Base-by-base conservation (phyloP, 2,329 filamentous ascomycete species). In the Paecilomyces sp. region DNA sequence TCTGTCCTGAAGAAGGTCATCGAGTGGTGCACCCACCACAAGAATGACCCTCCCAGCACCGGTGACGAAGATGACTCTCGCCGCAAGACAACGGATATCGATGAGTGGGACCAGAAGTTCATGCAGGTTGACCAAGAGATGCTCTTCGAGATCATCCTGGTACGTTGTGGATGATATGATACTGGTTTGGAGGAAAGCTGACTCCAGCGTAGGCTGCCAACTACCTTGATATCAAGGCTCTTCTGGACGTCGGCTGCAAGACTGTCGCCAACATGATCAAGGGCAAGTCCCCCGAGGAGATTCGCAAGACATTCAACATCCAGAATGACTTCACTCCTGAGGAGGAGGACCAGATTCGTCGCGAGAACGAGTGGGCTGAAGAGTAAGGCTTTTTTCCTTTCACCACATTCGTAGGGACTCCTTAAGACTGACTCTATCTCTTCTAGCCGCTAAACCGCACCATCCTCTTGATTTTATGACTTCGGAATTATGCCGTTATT, bases 261-360 rank as follows among this genome's bases (percentile, higher is more conserved):
- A 99, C 94, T 0, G 94, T 99, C 15, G 94, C 94, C 63, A 99
- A 99, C 80, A 99, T 99, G 94, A 99, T 99, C 83, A 99, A 99
- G 89, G 94, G 94, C 80, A 99, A 99, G 84, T 96, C 92, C 0
- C 94, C 94, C 2, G 94, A 99, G 76, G 94, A 99, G 82, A 99
- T 99, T 70, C 90, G 94, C 57, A 99, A 97, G 84, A 99, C 94
- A 0, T 99, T 99, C 83, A 99, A 99, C 81, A 99, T 99, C 72
- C 94, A 95, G 71, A 99, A 99, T 70, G 94, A 99, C 77, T 99
- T 99, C 80, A 97, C 94, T 0, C 91, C 93, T 2, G 94, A 99
- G 78, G 94, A 99, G 80, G 94, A 99, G 78, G 94, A 99, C 74
- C 94, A 99, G 83, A 99, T 94, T 65, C 88, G 90, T 60, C 86